Conservation (phyloP, 148 eudicot genomes). For the Camellia japonica region DNA sequence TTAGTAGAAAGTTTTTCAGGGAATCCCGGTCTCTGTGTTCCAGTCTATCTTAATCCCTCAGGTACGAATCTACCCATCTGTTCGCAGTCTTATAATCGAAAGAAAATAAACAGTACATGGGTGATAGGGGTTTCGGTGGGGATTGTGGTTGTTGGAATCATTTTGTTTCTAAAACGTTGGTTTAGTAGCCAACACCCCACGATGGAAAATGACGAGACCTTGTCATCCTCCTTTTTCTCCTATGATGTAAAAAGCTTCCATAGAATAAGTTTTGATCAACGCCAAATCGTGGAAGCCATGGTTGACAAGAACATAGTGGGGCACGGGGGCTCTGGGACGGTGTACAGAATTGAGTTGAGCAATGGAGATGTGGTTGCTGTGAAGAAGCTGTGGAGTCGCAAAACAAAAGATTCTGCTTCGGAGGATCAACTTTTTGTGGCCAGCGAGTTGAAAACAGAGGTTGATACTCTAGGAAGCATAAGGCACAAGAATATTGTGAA, state of each 20-base stretch:
- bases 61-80: slow-evolving; percentile 52
- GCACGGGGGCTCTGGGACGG: slow-evolving; percentile 91
- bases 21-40: slow-evolving; percentile 65
- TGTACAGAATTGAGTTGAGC: slow-evolving; percentile 66
- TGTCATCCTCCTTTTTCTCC: slow-evolving; percentile 61
- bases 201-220: slow-evolving; percentile 53
- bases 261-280: slow-evolving; percentile 62
- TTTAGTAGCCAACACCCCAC: slow-evolving; percentile 39
- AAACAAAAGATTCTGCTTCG: slow-evolving; percentile 46
- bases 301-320: slow-evolving; percentile 85
- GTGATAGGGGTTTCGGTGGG: slow-evolving; percentile 52
- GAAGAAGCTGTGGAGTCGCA: slow-evolving; percentile 78
- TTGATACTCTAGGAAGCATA: slow-evolving; percentile 81
- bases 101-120: slow-evolving; percentile 58
- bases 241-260: slow-evolving; percentile 86
- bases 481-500: slow-evolving; percentile 96
- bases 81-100: slow-evolving; percentile 32
- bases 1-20: slow-evolving; percentile 66
- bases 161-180: slow-evolving; percentile 58
- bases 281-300: slow-evolving; percentile 70
- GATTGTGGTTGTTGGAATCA: slow-evolving; percentile 46
- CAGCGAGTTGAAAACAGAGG: slow-evolving; percentile 84
- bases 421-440: slow-evolving; percentile 47
- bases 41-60: slow-evolving; percentile 41
- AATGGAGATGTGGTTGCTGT: slow-evolving; percentile 76